Conservation (phyloP, 2,329 filamentous ascomycete species). For the Thermoascus crustaceus region DNA sequence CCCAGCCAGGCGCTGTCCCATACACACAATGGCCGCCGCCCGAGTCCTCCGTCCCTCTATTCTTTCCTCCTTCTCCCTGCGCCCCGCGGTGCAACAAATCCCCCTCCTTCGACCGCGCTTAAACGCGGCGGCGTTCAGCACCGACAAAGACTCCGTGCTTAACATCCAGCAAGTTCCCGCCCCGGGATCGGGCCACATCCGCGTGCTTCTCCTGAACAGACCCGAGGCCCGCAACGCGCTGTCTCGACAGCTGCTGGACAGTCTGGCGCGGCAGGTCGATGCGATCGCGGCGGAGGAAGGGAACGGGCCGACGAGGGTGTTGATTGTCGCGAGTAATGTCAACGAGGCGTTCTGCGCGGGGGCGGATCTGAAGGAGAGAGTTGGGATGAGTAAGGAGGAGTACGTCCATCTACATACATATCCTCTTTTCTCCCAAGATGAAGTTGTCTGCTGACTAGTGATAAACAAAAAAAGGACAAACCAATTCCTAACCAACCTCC, state of each 20-base stretch:
- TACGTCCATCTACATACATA: too few species aligned
- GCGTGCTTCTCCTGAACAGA: slow-evolving; percentile 79
- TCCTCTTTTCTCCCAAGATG: too few species aligned
- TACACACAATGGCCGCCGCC: too few species aligned
- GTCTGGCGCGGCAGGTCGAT: slow-evolving; percentile 64
- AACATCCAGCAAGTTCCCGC: slow-evolving; percentile 62
- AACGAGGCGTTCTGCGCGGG: slow-evolving; percentile 88
- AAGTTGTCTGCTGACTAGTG: too few species aligned
- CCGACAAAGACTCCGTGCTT: background rate
- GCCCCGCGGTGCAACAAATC: too few species aligned
- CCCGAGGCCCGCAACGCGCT: slow-evolving; percentile 84
- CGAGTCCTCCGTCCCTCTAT: too few species aligned
- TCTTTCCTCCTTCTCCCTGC: too few species aligned
- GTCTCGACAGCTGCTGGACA: slow-evolving; percentile 65
- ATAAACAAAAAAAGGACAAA: slow-evolving; percentile 55
- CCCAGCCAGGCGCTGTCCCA: too few species aligned
- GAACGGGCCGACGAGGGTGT: slow-evolving; percentile 59
- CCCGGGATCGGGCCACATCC: slow-evolving; percentile 72
- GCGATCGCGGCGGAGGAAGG: slow-evolving; percentile 55
- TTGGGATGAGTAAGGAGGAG: slow-evolving; percentile 69
- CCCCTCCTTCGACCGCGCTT: too few species aligned
- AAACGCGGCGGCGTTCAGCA: too few species aligned
- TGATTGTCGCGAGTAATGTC: slow-evolving; percentile 78
- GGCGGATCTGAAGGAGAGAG: slow-evolving; percentile 85
- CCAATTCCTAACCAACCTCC: slow-evolving; percentile 68